Evolutionary conservation across 2,329 filamentous ascomycete genomes (phyloP).

Genomic region (Calonectria naviculata): DNA sequence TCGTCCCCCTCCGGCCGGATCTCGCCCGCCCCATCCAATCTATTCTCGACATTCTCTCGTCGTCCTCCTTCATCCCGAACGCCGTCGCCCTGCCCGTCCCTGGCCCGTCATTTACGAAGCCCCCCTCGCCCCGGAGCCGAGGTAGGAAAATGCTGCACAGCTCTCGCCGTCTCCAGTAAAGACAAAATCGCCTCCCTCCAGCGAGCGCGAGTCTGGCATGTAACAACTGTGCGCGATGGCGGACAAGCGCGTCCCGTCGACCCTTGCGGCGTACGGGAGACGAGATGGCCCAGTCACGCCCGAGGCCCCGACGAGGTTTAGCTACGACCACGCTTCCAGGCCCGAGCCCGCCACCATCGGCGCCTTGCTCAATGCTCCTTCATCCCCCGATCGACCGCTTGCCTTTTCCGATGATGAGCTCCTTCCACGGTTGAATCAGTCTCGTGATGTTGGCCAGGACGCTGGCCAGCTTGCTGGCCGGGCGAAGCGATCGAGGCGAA

Average conservation of each 20-base stretch:
- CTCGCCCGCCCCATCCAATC: slow-evolving; percentile 26
- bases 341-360: slow-evolving; percentile 39
- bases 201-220: slow-evolving; percentile 35
- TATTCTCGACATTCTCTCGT: slow-evolving; percentile 1
- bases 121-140: neutral
- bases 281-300: slow-evolving; percentile 40
- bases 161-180: slow-evolving; percentile 31
- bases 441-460: slow-evolving; percentile 28
- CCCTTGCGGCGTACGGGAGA: slow-evolving; percentile 37
- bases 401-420: slow-evolving; percentile 43
- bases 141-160: slow-evolving; percentile 36
- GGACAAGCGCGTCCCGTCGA: slow-evolving; percentile 36
- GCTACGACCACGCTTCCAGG: slow-evolving; percentile 38
- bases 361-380: slow-evolving; percentile 34
- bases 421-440: slow-evolving; percentile 35
- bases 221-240: slow-evolving; percentile 39
- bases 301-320: slow-evolving; percentile 39
- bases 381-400: slow-evolving; percentile 38
- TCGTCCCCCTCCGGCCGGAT: slow-evolving; percentile 28
- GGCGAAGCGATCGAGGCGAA: slow-evolving; percentile 42
- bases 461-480: slow-evolving; percentile 34
- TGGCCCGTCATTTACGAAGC: slow-evolving; percentile 3
- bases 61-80: neutral
- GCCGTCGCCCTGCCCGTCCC: neutral
- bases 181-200: slow-evolving; percentile 26